Percentiles rank a stretch among this genome's conserved stretches.
Evolutionary conservation across 768 basidiomycete genomes (phyloP).

Genomic region (Phylloporus sp.): DNA sequence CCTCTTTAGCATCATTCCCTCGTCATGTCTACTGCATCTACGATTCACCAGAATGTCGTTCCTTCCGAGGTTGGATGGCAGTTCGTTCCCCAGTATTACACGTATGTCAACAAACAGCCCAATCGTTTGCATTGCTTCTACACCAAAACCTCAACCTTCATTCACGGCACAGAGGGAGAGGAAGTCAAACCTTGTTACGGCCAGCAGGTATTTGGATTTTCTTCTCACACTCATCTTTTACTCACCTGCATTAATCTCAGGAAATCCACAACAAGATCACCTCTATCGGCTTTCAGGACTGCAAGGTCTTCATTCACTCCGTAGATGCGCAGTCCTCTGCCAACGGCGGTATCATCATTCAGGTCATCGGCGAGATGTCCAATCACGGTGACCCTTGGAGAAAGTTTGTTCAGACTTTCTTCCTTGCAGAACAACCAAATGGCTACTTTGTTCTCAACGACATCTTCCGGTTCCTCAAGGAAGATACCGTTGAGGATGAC

Average conservation of each 20-base stretch:
- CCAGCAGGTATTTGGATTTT: conserved; percentile 67
- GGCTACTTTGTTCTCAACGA: conserved; percentile 99
- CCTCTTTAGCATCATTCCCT: conserved; percentile 27
- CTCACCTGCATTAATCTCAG: conserved; percentile 37
- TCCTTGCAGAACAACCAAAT: conserved; percentile 98
- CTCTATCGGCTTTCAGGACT: conserved; percentile 89
- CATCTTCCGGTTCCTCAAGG: conserved; percentile 99
- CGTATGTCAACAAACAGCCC: conserved; percentile 97
- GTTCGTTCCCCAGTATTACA: conserved; percentile 99
- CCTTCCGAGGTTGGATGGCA: conserved; percentile 98
- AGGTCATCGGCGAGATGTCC: conserved; percentile 99
- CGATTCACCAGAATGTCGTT: conserved; percentile 61
- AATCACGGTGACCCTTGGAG: conserved; percentile 90
- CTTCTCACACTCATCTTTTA: conserved; percentile 1
- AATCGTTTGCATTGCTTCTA: conserved; percentile 98
- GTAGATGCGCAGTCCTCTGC: conserved; percentile 97
- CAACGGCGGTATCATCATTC: conserved; percentile 95
- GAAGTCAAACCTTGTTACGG: conserved; percentile 86
- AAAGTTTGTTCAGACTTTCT: conserved; percentile 99
- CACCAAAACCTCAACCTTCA: conserved; percentile 95
- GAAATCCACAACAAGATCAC: conserved; percentile 98
- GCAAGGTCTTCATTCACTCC: conserved; percentile 98
- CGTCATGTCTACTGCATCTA: conserved; percentile 41
- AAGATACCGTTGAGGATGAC: conserved; percentile 85
- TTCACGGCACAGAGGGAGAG: conserved; percentile 97